Evolutionary conservation across 2,329 filamentous ascomycete species (phyloP), one percentile per base, ranked within the genome.

Genomic region (Grosmannia huntii): DNA sequence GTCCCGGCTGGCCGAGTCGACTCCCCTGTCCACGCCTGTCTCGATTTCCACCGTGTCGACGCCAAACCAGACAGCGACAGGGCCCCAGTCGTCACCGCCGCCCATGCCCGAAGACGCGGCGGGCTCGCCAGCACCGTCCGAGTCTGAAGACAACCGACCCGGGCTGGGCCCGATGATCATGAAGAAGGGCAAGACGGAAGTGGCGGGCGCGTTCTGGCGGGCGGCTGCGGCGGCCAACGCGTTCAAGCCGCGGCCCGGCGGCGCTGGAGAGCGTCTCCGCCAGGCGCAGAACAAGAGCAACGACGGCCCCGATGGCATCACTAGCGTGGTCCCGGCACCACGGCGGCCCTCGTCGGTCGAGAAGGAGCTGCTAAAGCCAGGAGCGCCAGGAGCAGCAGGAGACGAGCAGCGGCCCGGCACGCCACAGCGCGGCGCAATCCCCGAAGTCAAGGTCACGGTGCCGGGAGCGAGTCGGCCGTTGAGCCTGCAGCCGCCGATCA

Each of bases 141-240:
- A 68, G 6, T 61, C 65, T 41, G 64, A 59, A 2, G 76, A 78
- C 2, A 66, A 61, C 7, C 73, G 89, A n/a, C 89, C 90, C 21
- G 90, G 90, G 1, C 78, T 95, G 7, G 90, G 90, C 0, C 89
- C 90, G 2, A 96, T 96, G 91, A 86, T 96, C 65, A 92, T 89
- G 71, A 83, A 86, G 62, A 82, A 81, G 61, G 85, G 84, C 1
- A 84, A 80, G 62, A 79, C 77, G n/a, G 85, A 94, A 59, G 77
- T 94, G 65, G 88, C 88, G 23, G 85, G 82, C 41, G 79, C 82
- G 6, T 82, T 96, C 61, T 87, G 88, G 72, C 95, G 90, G 70
- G 90, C 90, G 27, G 90, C 89, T 0, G 83, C 79, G 58, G 83
- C 86, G 27, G 85, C 85, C 12, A 79, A 70, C 44, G 79, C 79